Evolutionary conservation across 2,329 filamentous ascomycete species (phyloP), one percentile per base, ranked within the genome.

Genomic region (Cytospora piceae): DNA sequence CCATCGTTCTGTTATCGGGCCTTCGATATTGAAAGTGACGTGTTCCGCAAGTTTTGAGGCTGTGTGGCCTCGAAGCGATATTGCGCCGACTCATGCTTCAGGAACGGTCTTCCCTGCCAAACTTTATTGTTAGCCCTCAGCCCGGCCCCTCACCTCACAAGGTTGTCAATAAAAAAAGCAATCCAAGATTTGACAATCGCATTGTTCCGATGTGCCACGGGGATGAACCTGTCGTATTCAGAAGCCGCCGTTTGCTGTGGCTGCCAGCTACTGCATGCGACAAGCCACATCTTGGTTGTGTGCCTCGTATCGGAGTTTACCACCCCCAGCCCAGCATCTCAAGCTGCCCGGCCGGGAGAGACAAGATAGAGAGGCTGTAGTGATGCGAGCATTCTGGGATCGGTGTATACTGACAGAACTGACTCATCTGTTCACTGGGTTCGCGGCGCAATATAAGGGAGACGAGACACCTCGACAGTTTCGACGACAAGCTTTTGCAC

Each of bases 271-370:
- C 56, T 60, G 61, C 52, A 61, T 22, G 51, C n/a, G 46, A 29
- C n/a, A 34, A 24, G 34, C 60, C 32, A 9, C 29, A 49, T 22
- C 49, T 37, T 53, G 53, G 52, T 24, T 55, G 61, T 67, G 65
- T 67, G 61, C 42, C 61, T 67, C 65, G 65, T 67, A 67, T 67
- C 57, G 56, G 34, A 37, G 34, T 37, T 37, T 37, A 37, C 12
- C 34, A 31, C 15, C 17, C 24, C 20, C 52, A 12, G n/a, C n/a
- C n/a, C n/a, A n/a, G n/a, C n/a, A n/a, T n/a, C 20, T 8, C 4
- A 9, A n/a, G 39, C 17, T n/a, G 39, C 39, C 6, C 20, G 20
- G 39, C 17, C 4, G 39, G 20, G 39, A 42, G 39, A 42, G 39
- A 42, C 39, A 42, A 42, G 39, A 42, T n/a, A 15, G n/a, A n/a